Evolutionary conservation across 2,329 filamentous ascomycete genomes (phyloP).

Genomic region (Ophiocordyceps camponoti-saundersi): DNA sequence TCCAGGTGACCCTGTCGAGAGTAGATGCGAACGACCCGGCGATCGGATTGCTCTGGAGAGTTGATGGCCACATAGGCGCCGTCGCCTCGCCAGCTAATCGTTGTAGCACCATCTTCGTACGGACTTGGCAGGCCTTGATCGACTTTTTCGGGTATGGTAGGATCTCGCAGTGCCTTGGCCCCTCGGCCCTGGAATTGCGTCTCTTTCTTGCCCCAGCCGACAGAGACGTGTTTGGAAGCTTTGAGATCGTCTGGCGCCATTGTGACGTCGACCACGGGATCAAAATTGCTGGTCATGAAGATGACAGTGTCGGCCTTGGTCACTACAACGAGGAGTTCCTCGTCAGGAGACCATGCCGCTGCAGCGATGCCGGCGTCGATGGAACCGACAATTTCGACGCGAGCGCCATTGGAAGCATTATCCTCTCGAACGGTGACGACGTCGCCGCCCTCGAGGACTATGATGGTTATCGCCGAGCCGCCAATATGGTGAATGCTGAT

Average conservation of each 20-base stretch:
- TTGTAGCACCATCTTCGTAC: conserved; percentile 53
- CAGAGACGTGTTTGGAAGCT: conserved; percentile 83
- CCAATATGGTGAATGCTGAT: conserved; percentile 72
- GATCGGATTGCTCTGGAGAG: conserved; percentile 47
- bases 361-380: conserved; percentile 84
- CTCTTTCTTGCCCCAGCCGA: conserved; percentile 96
- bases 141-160: conserved; percentile 83
- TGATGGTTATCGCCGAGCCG: conserved; percentile 59
- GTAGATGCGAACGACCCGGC: conserved; percentile 77
- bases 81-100: conserved; percentile 87
- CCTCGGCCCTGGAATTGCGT: conserved; percentile 93
- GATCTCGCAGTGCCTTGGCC: conserved; percentile 73
- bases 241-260: conserved; percentile 65
- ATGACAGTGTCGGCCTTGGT: conserved; percentile 66
- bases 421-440: conserved; percentile 69
- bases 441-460: conserved; percentile 81
- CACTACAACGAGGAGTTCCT: conserved; percentile 71
- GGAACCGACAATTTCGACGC: conserved; percentile 89
- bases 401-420: conserved; percentile 39
- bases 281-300: conserved; percentile 86
- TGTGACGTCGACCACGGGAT: conserved; percentile 58
- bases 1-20: conserved; percentile 81
- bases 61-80: conserved; percentile 83
- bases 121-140: conserved; percentile 65
- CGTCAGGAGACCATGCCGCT: conserved; percentile 87